These are phyloP conservation scores for Cordyceps farinosa DNA, from an alignment of 2,329 filamentous ascomycete species.

Conservation along the genomic window DNA sequence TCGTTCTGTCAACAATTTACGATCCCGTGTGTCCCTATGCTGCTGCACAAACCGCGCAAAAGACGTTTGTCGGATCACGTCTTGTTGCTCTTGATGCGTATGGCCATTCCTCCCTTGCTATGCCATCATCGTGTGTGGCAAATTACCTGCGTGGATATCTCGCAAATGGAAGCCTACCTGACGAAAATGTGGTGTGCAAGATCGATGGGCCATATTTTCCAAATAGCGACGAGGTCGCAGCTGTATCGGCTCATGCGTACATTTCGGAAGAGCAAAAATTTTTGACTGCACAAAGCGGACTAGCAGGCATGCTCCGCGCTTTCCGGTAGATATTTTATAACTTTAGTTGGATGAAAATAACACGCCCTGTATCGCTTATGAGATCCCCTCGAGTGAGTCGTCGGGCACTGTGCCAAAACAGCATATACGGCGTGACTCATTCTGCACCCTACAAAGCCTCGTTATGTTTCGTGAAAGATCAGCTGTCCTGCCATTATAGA, in stretches of 20 bases:
- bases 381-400: too few species aligned
- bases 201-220: conserved; percentile 38
- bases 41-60: conserved; percentile 35
- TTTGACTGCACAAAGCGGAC: conserved; percentile 16
- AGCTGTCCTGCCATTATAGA: too few species aligned
- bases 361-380: too few species aligned
- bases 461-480: neutral
- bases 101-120: conserved; percentile 39
- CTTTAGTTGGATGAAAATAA: neutral
- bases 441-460: neutral
- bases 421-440: conserved; percentile 3
- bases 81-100: conserved; percentile 41
- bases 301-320: neutral
- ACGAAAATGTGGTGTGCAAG: conserved; percentile 34
- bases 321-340: neutral
- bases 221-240: conserved; percentile 23
- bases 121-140: conserved; percentile 35
- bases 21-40: conserved; percentile 50
- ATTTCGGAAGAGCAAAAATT: conserved; percentile 16
- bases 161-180: conserved; percentile 36
- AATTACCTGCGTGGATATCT: conserved; percentile 36
- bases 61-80: conserved; percentile 34
- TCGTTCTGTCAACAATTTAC: conserved; percentile 31
- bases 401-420: too few species aligned
- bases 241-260: neutral